Evolutionary conservation across 139 green algal genomes (phyloP), one percentile per base, ranked within the genome.

Genomic region (Yamagishiella unicocca): DNA sequence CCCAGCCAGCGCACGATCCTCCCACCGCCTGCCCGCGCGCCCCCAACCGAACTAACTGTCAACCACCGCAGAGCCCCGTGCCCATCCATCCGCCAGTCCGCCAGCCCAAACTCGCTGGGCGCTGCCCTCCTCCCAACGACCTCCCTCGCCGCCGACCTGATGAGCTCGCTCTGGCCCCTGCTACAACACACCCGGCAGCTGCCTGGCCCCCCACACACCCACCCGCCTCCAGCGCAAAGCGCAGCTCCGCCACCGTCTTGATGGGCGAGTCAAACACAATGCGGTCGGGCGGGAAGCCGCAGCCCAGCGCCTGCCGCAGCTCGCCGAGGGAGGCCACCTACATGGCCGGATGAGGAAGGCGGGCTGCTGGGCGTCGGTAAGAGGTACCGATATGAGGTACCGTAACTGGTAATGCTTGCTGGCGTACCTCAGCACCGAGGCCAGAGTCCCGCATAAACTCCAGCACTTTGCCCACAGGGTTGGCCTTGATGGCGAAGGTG

Each of bases 191-290:
- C n/a, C n/a, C n/a, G n/a, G n/a, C 67, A 22, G 50, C 50, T 25
- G 14, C 50, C 14, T 12, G 50, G 50, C 67, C 33, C 67, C 17
- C 64, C 27, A 4, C 33, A 4, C 45, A 40, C 55, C 12, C 62
- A 85, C 79, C 79, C 25, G 81, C 84, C 8, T 31, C 12, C 42
- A 90, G 50, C 19, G 89, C 89, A 40, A 88, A 86, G 5, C 50
- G 50, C 31, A 92, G 67, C 76, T 92, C 89, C 22, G 17, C 45
- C 27, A 5, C 9, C 19, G 86, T 92, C 45, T 92, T 92, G 37
- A 82, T 82, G 40, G 89, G 89, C 1, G 86, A 90, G 76, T 92
- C 89, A 43, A 92, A 92, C 43, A 92, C 86, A 4, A 92, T 77
- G 0, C 45, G 38, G 27, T 85, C 46, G 37, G 89, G 89, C 3